Evolutionary conservation across 2,329 filamentous ascomycete species (phyloP).

Genomic region (Pseudonectria buxi): DNA sequence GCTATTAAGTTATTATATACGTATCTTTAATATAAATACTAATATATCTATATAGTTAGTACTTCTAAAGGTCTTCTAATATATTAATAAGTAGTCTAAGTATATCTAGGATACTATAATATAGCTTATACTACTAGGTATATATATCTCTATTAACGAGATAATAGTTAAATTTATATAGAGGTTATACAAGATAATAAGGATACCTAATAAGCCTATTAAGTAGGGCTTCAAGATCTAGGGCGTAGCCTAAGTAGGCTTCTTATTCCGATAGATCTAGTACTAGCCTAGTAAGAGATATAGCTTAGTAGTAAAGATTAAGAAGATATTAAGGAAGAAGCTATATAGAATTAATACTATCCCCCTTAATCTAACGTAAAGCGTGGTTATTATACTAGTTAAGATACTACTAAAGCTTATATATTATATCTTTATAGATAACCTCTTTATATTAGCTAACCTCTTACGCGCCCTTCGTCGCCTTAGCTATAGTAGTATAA

Average conservation of each 20-base stretch:
- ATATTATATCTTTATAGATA: conserved; percentile 3
- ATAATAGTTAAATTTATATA: conserved; percentile 1
- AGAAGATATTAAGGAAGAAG: not conserved
- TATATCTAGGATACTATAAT: not conserved
- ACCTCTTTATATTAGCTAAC: conserved; percentile 2
- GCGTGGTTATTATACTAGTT: conserved; percentile 1
- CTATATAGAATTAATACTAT: not conserved
- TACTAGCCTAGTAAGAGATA: not conserved
- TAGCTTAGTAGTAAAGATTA: not conserved
- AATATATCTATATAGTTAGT: conserved; percentile 1
- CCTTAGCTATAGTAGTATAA: too few relatives aligned
- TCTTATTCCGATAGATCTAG: conserved; percentile 2
- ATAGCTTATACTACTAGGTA: not conserved
- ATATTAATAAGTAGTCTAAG: conserved; percentile 1
- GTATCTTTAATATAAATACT: not conserved
- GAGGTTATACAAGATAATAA: conserved; percentile 1
- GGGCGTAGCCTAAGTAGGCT: conserved; percentile 2
- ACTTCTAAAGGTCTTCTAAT: not conserved
- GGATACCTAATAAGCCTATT: not conserved
- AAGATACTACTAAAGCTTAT: not conserved
- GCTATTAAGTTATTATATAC: not conserved
- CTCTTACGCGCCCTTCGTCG: too few relatives aligned
- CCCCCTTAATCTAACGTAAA: not conserved
- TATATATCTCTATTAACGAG: conserved; percentile 1
- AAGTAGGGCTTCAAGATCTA: conserved; percentile 1